Base-by-base conservation (phyloP, 2,329 filamentous ascomycete genomes). In the Neofusicoccum parvum region DNA sequence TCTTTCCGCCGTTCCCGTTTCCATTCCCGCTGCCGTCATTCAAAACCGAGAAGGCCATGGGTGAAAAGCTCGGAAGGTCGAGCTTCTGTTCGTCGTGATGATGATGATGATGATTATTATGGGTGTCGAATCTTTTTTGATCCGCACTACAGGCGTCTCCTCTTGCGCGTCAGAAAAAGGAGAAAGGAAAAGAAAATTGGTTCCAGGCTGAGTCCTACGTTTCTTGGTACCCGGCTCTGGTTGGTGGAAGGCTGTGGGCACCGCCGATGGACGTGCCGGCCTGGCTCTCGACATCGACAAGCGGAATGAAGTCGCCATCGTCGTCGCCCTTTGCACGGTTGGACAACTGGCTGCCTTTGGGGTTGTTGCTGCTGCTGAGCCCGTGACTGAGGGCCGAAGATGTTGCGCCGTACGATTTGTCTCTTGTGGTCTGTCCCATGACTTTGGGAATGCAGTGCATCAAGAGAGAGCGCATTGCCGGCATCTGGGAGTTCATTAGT, bases 221-320 rank as follows among this genome's bases (percentile, higher is more conserved):
- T 60, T 46, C 56, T 4, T 36, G 56, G n/a, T 20, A 15, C 3
- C 56, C 56, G 43, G 56, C 43, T 60, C 56, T 60, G 56, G 56
- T 60, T 27, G 56, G 41, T 10, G 43, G 56, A 15, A 60, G n/a
- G 34, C 43, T 60, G 43, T 48, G 56, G 15, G 27, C 56, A n/a
- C 56, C 56, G 17, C 6, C 43, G 23, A 60, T 20, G 41, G 56
- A 60, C 10, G 56, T 48, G 56, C 59, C 59, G 5, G 59, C 48
- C n/a, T 54, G 62, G 50, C 62, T 64, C 17, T 64, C 62, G 37
- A 64, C 62, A 17, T 64, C 62, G n/a, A 64, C 62, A 6, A 64
- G 50, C 15, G 62, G 62, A 12, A 64, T 64, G 23, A 46, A 54
- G 32, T 64, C 62, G 23, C 48, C 62, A 7, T 64, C 62, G 36